Percentiles rank a stretch among this genome's conserved stretches.
phyloP scores from a whole-genome alignment of 1,284 basidiomycete genomes.

The Exsudoporus floridanus region DNA sequence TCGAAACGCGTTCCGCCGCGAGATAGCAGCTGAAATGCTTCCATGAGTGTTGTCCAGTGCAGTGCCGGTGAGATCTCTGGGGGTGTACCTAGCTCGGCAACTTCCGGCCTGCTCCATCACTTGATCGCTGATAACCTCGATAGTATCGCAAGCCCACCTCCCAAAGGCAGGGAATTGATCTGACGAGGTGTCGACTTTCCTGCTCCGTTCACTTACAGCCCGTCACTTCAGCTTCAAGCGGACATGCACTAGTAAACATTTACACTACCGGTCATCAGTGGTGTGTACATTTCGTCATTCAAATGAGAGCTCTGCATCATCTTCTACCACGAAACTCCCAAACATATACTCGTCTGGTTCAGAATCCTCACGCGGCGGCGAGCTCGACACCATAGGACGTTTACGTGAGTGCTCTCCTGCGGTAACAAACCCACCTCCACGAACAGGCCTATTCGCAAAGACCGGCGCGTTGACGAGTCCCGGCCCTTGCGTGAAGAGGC shows the following conservation, averaged over 20 bases:
- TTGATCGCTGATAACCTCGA: too few relatives aligned
- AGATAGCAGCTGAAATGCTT: constrained; percentile 77
- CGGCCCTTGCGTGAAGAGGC: constrained; percentile 68
- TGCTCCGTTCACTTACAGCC: neutral
- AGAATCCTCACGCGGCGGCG: constrained; percentile 50
- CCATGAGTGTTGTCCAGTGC: constrained; percentile 41
- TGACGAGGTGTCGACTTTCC: neutral
- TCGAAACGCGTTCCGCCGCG: constrained; percentile 77
- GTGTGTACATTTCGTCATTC: constrained; percentile 12
- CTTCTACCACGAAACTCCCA: constrained; percentile 76
- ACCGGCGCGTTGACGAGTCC: constrained; percentile 43
- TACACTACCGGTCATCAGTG: constrained; percentile 3
- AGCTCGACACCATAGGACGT: constrained; percentile 50
- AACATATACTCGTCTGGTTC: constrained; percentile 63
- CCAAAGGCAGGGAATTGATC: neutral
- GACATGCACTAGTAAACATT: neutral
- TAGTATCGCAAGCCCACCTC: too few relatives aligned
- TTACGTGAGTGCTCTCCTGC: constrained; percentile 27
- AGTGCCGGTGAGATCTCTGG: neutral
- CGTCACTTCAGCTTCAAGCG: neutral
- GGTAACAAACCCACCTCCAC: constrained; percentile 41
- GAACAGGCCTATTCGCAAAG: constrained; percentile 53
- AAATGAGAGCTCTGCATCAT: constrained; percentile 56
- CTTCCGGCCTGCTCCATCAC: constrained; percentile 16
- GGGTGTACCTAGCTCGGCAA: constrained; percentile 7